phyloP scores from a whole-genome alignment of 2,329 filamentous ascomycete genomes.

The Arthroderma sp. region DNA sequence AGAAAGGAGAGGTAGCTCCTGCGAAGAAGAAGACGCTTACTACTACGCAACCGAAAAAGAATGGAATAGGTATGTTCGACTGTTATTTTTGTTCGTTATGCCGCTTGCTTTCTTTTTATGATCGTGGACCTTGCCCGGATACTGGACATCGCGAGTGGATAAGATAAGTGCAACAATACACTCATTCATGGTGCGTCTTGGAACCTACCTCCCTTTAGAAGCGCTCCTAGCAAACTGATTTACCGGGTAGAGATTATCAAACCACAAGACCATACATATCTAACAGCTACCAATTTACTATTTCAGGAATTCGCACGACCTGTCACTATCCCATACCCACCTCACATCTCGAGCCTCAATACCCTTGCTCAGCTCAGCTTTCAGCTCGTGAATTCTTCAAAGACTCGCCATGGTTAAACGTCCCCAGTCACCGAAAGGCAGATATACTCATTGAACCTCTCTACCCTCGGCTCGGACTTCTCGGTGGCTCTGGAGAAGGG shows the following conservation, averaged over 20 bases:
- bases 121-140: too few relatives aligned
- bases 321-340: slow-evolving; percentile 10
- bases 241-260: too few relatives aligned
- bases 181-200: too few relatives aligned
- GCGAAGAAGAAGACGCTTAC: slow-evolving; percentile 1
- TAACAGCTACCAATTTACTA: slow-evolving; percentile 7
- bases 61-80: slow-evolving; percentile 6
- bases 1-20: not conserved
- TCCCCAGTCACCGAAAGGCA: slow-evolving; percentile 53
- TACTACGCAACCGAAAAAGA: slow-evolving; percentile 1
- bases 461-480: slow-evolving; percentile 50
- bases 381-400: slow-evolving; percentile 54
- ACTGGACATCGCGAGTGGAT: too few relatives aligned
- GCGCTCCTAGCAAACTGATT: too few relatives aligned
- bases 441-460: slow-evolving; percentile 48
- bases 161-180: too few relatives aligned
- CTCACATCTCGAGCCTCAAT: slow-evolving; percentile 2
- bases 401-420: slow-evolving; percentile 73
- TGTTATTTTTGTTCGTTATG: not conserved
- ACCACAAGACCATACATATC: too few relatives aligned
- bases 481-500: slow-evolving; percentile 58
- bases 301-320: slow-evolving; percentile 14
- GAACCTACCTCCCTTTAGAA: too few relatives aligned
- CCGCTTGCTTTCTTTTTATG: too few relatives aligned
- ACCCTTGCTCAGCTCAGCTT: slow-evolving; percentile 19